phyloP scores from a whole-genome alignment of 345 rosid species.

The Boechera stricta region DNA sequence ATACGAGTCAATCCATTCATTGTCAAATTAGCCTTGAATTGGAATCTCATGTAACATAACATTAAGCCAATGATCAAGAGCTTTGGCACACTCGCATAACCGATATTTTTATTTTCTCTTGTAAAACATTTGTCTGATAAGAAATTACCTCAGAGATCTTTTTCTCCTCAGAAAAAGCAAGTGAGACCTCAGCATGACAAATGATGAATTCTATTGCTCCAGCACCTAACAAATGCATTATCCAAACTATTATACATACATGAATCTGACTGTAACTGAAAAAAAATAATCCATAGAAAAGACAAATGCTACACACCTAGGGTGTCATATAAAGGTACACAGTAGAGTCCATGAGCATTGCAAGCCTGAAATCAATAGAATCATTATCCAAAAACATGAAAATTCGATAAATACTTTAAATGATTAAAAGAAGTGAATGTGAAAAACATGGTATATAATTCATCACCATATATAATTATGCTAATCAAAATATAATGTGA shows the following conservation, averaged over 20 bases:
- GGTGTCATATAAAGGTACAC: constrained; percentile 97
- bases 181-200: constrained; percentile 87
- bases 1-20: not conserved
- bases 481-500: not conserved
- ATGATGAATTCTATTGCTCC: constrained; percentile 88
- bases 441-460: not conserved
- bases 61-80: not conserved
- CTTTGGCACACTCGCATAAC: not conserved
- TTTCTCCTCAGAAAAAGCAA: constrained; percentile 89
- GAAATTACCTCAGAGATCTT: constrained; percentile 79
- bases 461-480: not conserved
- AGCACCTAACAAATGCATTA: constrained; percentile 63
- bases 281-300: not conserved
- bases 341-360: constrained; percentile 94
- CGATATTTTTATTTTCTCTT: not conserved
- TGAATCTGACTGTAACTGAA: not conserved
- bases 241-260: constrained; percentile 4
- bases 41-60: not conserved
- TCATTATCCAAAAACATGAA: not conserved
- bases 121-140: not conserved
- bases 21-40: not conserved
- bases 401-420: not conserved
- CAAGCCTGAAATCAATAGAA: constrained; percentile 74
- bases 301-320: constrained; percentile 62
- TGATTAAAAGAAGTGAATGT: not conserved